These are phyloP conservation scores for Trichoderma simmonsii DNA, from an alignment of 2,329 filamentous ascomycete species.

Conservation along the genomic window DNA sequence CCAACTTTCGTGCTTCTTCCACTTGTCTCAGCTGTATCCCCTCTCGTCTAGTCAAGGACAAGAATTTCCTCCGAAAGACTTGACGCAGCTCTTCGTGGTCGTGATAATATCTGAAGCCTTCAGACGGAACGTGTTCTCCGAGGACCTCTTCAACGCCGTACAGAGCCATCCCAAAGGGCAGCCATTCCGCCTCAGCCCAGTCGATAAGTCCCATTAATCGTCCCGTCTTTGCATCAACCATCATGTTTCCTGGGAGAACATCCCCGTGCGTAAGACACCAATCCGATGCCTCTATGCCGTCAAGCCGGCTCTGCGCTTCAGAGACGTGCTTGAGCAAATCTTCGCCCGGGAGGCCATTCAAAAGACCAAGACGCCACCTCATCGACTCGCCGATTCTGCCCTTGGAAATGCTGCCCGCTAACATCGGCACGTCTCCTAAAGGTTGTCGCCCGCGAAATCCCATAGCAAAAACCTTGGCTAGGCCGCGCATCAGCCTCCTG, in stretches of 20 bases:
- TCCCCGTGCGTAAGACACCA: slow-evolving; percentile 61
- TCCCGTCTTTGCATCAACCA: slow-evolving; percentile 45
- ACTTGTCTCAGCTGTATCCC: background rate
- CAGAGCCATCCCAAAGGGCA: slow-evolving; percentile 58
- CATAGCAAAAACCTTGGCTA: slow-evolving; percentile 40
- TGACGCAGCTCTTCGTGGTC: slow-evolving; percentile 42
- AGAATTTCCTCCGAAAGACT: slow-evolving; percentile 49
- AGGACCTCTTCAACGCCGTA: slow-evolving; percentile 61
- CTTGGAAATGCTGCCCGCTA: background rate
- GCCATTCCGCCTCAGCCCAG: slow-evolving; percentile 61
- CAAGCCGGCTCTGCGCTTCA: slow-evolving; percentile 24
- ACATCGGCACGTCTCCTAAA: background rate
- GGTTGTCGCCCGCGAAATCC: slow-evolving; percentile 32
- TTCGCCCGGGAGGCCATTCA: slow-evolving; percentile 31
- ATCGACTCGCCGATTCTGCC: slow-evolving; percentile 42
- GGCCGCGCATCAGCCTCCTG: slow-evolving; percentile 37
- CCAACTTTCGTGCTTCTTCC: slow-evolving; percentile 41
- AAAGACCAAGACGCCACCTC: slow-evolving; percentile 39
- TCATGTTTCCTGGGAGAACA: slow-evolving; percentile 55
- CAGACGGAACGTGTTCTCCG: slow-evolving; percentile 38
- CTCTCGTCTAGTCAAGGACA: slow-evolving; percentile 19
- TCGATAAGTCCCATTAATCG: slow-evolving; percentile 55
- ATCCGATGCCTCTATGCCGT: slow-evolving; percentile 42
- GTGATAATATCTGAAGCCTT: slow-evolving; percentile 44
- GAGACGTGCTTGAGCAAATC: slow-evolving; percentile 28